Evolutionary conservation across 2,329 filamentous ascomycete species (phyloP), one percentile per base, ranked within the genome.

Genomic region (Exophiala bonariae): DNA sequence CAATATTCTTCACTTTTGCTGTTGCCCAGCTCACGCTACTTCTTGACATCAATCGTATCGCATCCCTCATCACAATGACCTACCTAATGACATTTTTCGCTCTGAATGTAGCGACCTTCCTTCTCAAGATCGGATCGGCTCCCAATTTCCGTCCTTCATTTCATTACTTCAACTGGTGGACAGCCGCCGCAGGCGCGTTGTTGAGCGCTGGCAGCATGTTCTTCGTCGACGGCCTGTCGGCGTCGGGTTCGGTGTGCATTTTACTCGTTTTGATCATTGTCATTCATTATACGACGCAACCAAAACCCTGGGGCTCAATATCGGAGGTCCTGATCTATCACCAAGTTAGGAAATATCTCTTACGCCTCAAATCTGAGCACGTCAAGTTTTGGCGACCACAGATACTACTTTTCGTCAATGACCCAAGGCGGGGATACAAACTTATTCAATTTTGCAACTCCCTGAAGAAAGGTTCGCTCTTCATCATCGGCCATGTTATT

Each of bases 301-400:
- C 89, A 0, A 95, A 95, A 62, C 81, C 86, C 28, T 95, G 89
- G 89, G 89, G 89, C 1, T 58, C 57, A 11, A 89, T 95, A 14
- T 91, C 87, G 7, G 89, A 95, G 60, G 91, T 88, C 59, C 71
- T 95, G 51, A 95, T 95, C 42, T 95, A 95, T 61, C 82, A 86
- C 54, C 89, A 95, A 70, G 89, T 95, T 11, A 80, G 89, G 50
- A 95, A 95, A 60, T 95, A 95, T 61, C 70, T 95, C 22, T 73
- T 95, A 22, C 82, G 89, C n/a, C 72, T 95, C 22, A 84, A 82
- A 40, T 88, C 89, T 28, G 89, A 95, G 59, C 89, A 95, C 63
- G 90, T 95, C 66, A 95, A 95, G 61, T 95, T 95, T 64, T 95
- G 90, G 89, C 79, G 89, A 41, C 89, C 89, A 1, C 89, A 95